phyloP scores from a whole-genome alignment of 805 yeast species.

The Yamadazyma ubonensis region DNA sequence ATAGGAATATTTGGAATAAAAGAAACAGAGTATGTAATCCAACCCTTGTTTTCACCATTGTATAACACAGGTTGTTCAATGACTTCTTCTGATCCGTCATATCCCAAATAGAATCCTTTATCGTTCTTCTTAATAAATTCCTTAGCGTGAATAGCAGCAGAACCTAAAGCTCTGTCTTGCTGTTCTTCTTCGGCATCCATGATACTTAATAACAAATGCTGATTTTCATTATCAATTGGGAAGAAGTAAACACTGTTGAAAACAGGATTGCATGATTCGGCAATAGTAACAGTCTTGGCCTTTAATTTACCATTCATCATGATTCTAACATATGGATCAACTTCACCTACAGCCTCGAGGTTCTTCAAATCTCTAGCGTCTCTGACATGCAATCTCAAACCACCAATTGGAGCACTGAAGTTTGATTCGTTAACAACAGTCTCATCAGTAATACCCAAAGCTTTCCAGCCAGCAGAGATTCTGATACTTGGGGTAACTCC shows the following conservation, averaged over 20 bases:
- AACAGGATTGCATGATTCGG: conserved; percentile 54
- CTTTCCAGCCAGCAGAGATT: conserved; percentile 67
- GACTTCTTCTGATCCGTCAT: conserved; percentile 51
- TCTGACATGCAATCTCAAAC: conserved; percentile 57
- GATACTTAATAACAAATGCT: conserved; percentile 55
- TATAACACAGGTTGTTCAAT: conserved; percentile 45
- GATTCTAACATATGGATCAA: conserved; percentile 72
- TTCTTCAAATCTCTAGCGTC: conserved; percentile 51
- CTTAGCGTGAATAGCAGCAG: conserved; percentile 48
- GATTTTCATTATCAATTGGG: conserved; percentile 61
- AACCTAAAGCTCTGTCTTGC: conserved; percentile 65
- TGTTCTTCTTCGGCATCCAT: conserved; percentile 67
- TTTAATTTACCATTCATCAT: conserved; percentile 56
- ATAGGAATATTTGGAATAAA: conserved; percentile 68
- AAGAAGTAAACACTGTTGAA: conserved; percentile 59
- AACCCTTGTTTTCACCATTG: conserved; percentile 44
- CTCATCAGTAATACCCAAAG: conserved; percentile 54
- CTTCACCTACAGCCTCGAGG: conserved; percentile 65
- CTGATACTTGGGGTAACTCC: conserved; percentile 48
- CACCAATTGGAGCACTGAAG: conserved; percentile 64
- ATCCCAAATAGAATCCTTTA: conserved; percentile 46
- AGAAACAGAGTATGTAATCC: conserved; percentile 53
- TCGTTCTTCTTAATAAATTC: conserved; percentile 49
- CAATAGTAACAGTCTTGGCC: conserved; percentile 54
- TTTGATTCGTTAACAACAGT: conserved; percentile 43